A percentile compares a stretch with the other conserved stretches of the same genome.
phyloP scores from a whole-genome alignment of 305 asterid species.

The Rubia occidens region DNA sequence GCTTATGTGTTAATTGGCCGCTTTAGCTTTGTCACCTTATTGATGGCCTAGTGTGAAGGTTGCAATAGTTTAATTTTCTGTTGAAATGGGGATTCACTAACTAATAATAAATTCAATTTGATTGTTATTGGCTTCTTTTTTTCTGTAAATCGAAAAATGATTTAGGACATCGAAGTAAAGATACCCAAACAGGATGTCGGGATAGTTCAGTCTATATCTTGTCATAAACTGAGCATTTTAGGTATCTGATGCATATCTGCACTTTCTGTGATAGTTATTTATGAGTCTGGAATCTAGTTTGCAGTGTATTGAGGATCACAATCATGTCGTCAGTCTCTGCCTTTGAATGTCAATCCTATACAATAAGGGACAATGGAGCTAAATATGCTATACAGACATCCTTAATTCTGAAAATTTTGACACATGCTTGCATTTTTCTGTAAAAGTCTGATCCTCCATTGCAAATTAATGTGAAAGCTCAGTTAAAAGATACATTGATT shows the following conservation, averaged over 20 bases:
- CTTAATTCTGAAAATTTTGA: background rate
- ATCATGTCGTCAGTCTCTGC: background rate
- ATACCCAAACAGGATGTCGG: background rate
- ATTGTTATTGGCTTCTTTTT: background rate
- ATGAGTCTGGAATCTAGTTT: background rate
- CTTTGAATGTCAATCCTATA: background rate
- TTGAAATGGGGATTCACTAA: background rate
- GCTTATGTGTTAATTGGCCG: background rate
- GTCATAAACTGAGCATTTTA: background rate
- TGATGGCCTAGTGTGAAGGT: background rate
- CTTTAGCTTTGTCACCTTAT: too few species aligned
- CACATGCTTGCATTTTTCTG: background rate
- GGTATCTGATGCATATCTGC: background rate
- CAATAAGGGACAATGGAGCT: background rate
- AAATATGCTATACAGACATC: background rate
- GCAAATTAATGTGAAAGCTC: background rate
- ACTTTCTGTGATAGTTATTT: background rate
- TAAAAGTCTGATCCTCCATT: background rate
- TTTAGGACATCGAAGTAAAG: background rate
- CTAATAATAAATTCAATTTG: background rate
- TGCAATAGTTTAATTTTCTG: slow-evolving; percentile 6
- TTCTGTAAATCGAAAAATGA: background rate
- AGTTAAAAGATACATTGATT: background rate
- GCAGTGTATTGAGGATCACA: background rate
- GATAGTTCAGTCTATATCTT: background rate